Percentiles rank a stretch among this genome's conserved stretches.
Evolutionary conservation across 2,329 filamentous ascomycete species (phyloP).

Genomic region (Arachnomyces sp.): DNA sequence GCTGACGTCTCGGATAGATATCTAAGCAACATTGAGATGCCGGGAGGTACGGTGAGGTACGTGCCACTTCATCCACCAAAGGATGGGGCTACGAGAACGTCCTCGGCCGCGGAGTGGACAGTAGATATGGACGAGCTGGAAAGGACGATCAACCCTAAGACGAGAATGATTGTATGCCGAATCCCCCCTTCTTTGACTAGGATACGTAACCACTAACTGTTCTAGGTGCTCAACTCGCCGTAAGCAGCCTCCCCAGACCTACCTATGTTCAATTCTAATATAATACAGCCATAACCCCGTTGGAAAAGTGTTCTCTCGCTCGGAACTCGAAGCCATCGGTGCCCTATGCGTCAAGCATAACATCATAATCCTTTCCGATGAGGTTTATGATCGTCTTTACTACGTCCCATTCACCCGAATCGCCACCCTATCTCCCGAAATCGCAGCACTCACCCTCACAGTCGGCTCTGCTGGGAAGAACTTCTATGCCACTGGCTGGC

Average conservation of each 20-base stretch:
- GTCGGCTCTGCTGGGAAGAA: constrained; percentile 96
- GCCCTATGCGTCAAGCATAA: constrained; percentile 86
- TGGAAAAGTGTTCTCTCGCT: constrained; percentile 83
- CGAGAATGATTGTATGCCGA: constrained; percentile 87
- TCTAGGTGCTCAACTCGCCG: constrained; percentile 43
- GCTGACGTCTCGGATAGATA: constrained; percentile 45
- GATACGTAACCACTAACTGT: constrained; percentile 9
- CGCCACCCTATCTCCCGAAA: constrained; percentile 80
- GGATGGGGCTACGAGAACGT: constrained; percentile 68
- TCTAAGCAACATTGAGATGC: constrained; percentile 98
- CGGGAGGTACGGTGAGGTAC: constrained; percentile 88
- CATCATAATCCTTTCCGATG: constrained; percentile 85
- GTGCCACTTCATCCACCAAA: constrained; percentile 87
- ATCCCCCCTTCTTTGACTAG: constrained; percentile 36
- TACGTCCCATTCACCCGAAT: constrained; percentile 93
- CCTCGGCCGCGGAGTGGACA: constrained; percentile 79
- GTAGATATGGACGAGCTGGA: constrained; percentile 79
- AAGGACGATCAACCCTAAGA: constrained; percentile 70
- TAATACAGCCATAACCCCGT: constrained; percentile 69
- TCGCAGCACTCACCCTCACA: constrained; percentile 79
- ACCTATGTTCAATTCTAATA: constrained; percentile 5
- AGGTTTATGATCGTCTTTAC: constrained; percentile 91
- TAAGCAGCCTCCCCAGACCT: constrained; percentile 21
- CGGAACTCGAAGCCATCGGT: constrained; percentile 76
- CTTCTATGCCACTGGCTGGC: constrained; percentile 97